These are phyloP conservation scores for Athelia psychrophila DNA, from an alignment of 1,284 basidiomycete species.

Conservation along the genomic window DNA sequence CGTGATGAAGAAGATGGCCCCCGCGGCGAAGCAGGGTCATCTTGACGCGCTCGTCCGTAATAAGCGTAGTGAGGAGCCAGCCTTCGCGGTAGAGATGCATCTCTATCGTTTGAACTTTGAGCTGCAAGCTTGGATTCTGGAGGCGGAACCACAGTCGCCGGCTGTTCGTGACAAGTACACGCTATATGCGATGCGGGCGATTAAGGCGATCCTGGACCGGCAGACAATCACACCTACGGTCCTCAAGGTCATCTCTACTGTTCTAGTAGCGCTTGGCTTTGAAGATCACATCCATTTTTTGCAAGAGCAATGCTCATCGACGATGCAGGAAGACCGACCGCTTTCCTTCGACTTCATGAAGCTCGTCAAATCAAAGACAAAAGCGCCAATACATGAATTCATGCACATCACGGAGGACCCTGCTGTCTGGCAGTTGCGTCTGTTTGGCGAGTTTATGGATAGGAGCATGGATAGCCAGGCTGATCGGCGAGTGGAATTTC, in stretches of 20 bases:
- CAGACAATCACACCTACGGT: slow-evolving; percentile 35
- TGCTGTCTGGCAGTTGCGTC: slow-evolving; percentile 59
- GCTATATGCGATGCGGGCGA: slow-evolving; percentile 41
- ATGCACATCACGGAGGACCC: slow-evolving; percentile 58
- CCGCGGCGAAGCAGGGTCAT: slow-evolving; percentile 26
- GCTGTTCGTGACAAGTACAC: slow-evolving; percentile 40
- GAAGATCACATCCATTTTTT: slow-evolving; percentile 30
- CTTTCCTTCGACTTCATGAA: slow-evolving; percentile 55
- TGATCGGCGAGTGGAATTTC: slow-evolving; percentile 58
- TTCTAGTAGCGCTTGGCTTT: slow-evolving; percentile 47
- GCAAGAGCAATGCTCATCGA: slow-evolving; percentile 6
- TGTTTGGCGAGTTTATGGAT: slow-evolving; percentile 74
- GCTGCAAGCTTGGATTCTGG: slow-evolving; percentile 49
- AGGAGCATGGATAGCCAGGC: slow-evolving; percentile 60
- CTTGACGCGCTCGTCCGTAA: slow-evolving; percentile 39
- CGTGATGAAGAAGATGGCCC: slow-evolving; percentile 26
- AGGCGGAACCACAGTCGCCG: slow-evolving; percentile 32
- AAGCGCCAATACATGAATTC: slow-evolving; percentile 39
- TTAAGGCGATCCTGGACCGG: slow-evolving; percentile 41
- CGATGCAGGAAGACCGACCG: slow-evolving; percentile 28
- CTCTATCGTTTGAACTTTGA: slow-evolving; percentile 53
- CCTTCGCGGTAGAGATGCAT: slow-evolving; percentile 46
- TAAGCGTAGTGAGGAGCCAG: slow-evolving; percentile 36
- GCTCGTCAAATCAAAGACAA: slow-evolving; percentile 44
- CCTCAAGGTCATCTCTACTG: slow-evolving; percentile 31